Conservation (phyloP, 352 stramenopile species). For the Phytophthora palmivora region DNA sequence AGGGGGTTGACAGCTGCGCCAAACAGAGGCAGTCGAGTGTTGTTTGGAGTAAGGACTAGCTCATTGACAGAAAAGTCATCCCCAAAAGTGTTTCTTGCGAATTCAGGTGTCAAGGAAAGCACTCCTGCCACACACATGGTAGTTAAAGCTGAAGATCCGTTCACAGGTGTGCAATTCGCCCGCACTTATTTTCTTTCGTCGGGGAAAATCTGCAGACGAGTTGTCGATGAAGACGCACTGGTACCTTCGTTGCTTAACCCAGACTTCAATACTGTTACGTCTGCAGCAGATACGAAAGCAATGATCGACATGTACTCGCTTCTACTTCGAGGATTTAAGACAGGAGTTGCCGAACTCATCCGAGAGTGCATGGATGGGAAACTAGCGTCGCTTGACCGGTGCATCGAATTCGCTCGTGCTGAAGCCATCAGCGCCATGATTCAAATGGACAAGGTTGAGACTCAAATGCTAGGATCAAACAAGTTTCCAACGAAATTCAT, state of each 20-base stretch:
- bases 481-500: slow-evolving; percentile 40
- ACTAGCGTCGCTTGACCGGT: slow-evolving; percentile 25
- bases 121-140: slow-evolving; percentile 68
- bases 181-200: slow-evolving; percentile 78
- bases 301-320: slow-evolving; percentile 41
- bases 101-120: slow-evolving; percentile 28
- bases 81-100: slow-evolving; percentile 38
- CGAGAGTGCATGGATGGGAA: slow-evolving; percentile 18
- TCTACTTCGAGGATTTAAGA: slow-evolving; percentile 53
- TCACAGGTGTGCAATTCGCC: slow-evolving; percentile 66
- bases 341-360: slow-evolving; percentile 25
- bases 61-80: slow-evolving; percentile 42
- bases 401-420: slow-evolving; percentile 25
- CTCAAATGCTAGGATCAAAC: slow-evolving; percentile 27
- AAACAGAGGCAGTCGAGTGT: slow-evolving; percentile 58
- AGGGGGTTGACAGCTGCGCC: slow-evolving; percentile 39
- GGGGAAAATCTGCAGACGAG: slow-evolving; percentile 49
- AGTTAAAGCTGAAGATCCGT: slow-evolving; percentile 74
- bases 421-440: slow-evolving; percentile 28
- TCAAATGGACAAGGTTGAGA: slow-evolving; percentile 23
- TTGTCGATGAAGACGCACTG: slow-evolving; percentile 74
- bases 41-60: slow-evolving; percentile 66
- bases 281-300: slow-evolving; percentile 27
- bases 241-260: slow-evolving; percentile 35
- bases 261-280: slow-evolving; percentile 16